Conservation (phyloP, 192 early-diverging fungal species). For the Mycoemilia scoparia region DNA sequence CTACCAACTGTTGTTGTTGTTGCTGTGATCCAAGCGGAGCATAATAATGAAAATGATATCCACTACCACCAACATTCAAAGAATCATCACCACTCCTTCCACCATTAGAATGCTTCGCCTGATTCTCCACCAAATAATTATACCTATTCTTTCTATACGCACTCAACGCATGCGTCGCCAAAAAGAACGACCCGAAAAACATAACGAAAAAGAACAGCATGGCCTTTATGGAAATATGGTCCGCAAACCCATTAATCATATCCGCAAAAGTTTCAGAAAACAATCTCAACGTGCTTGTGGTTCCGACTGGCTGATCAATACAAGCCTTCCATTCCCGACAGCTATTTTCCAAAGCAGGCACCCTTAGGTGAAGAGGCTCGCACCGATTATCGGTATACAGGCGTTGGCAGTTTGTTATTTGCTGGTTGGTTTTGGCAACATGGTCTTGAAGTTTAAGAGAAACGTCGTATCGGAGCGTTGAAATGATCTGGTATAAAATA, state of each 20-base stretch:
- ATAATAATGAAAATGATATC: too few species aligned
- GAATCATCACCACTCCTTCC: too few species aligned
- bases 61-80: too few species aligned
- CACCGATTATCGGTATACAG: slow-evolving; percentile 42
- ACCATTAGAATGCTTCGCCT: too few species aligned
- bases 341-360: slow-evolving; percentile 34
- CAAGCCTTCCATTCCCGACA: slow-evolving; percentile 46
- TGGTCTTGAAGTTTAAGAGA: slow-evolving; percentile 46
- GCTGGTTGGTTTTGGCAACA: slow-evolving; percentile 35
- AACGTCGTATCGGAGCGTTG: slow-evolving; percentile 56
- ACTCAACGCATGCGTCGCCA: slow-evolving; percentile 30
- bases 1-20: too few species aligned
- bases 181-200: slow-evolving; percentile 23
- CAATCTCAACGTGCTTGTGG: slow-evolving; percentile 49
- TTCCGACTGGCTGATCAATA: slow-evolving; percentile 38
- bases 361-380: slow-evolving; percentile 29
- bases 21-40: too few species aligned
- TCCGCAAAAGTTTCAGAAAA: slow-evolving; percentile 68
- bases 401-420: slow-evolving; percentile 41
- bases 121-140: too few species aligned
- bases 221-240: slow-evolving; percentile 72
- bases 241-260: slow-evolving; percentile 64
- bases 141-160: slow-evolving; percentile 25
- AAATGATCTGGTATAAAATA: slow-evolving; percentile 44
- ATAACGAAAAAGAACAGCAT: slow-evolving; percentile 38